Evolutionary conservation across 2,329 filamentous ascomycete species (phyloP).

Genomic region (Graphilbum fragrans): DNA sequence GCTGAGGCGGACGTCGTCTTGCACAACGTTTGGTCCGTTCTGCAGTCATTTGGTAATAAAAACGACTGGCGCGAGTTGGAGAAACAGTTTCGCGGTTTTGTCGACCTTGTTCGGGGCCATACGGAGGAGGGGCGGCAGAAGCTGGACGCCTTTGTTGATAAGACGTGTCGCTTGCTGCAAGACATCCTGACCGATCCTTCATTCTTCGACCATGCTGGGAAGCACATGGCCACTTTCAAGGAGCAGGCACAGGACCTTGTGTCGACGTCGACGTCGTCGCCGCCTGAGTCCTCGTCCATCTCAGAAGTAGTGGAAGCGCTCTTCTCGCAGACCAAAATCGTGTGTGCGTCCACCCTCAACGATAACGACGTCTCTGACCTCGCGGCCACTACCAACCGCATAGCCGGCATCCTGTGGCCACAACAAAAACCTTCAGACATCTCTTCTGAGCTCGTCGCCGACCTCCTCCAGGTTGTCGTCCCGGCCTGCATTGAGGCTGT

Average conservation of each 20-base stretch:
- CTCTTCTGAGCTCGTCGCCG: constrained; percentile 44
- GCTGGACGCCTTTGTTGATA: constrained; percentile 65
- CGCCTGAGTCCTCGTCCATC: constrained; percentile 37
- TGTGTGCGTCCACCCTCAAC: constrained; percentile 54
- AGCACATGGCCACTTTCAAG: constrained; percentile 37
- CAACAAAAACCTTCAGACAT: constrained; percentile 48
- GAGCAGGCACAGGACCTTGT: constrained; percentile 50
- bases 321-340: constrained; percentile 54
- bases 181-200: constrained; percentile 74
- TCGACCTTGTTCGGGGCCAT: constrained; percentile 52
- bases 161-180: constrained; percentile 64
- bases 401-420: constrained; percentile 60
- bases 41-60: constrained; percentile 67
- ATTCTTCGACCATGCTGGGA: constrained; percentile 66
- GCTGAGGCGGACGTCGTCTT: constrained; percentile 62
- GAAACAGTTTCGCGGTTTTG: constrained; percentile 32
- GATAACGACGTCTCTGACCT: constrained; percentile 65
- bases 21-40: constrained; percentile 66
- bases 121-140: constrained; percentile 64
- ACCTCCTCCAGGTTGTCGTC: constrained; percentile 68
- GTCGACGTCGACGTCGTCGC: constrained; percentile 19
- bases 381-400: constrained; percentile 50
- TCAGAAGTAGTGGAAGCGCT: constrained; percentile 62
- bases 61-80: constrained; percentile 68
- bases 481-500: constrained; percentile 65